Evolutionary conservation across 805 yeast genomes (phyloP).

Genomic region (Clavispora phyllophila): DNA sequence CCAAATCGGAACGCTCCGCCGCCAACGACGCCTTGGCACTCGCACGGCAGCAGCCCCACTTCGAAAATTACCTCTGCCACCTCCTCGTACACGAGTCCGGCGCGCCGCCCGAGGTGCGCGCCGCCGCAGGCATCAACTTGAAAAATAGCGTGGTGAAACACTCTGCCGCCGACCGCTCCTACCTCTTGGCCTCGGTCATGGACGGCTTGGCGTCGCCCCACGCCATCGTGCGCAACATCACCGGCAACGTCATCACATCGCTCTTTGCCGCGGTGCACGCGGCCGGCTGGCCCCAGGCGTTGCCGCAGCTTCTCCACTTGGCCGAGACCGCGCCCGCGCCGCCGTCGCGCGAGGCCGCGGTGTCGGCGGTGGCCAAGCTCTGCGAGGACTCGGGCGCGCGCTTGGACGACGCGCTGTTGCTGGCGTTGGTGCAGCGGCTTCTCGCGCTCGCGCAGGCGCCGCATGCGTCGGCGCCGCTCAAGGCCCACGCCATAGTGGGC

Average conservation of each 20-base stretch:
- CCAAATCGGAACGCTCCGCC: slow-evolving; percentile 46
- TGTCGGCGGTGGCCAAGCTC: slow-evolving; percentile 76
- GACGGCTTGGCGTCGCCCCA: slow-evolving; percentile 53
- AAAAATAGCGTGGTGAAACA: slow-evolving; percentile 64
- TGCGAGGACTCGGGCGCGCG: slow-evolving; percentile 79
- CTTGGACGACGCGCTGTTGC: slow-evolving; percentile 67
- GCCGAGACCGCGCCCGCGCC: slow-evolving; percentile 16
- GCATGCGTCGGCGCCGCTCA: slow-evolving; percentile 47
- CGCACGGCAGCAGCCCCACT: slow-evolving; percentile 69
- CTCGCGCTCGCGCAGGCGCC: slow-evolving; percentile 2
- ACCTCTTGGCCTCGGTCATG: slow-evolving; percentile 40
- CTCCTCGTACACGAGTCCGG: slow-evolving; percentile 53
- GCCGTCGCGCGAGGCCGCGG: slow-evolving; percentile 62
- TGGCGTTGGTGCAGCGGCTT: slow-evolving; percentile 43
- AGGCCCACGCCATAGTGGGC: slow-evolving; percentile 63
- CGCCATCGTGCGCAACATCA: slow-evolving; percentile 72
- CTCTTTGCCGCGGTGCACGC: slow-evolving; percentile 67
- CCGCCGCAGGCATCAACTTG: slow-evolving; percentile 82
- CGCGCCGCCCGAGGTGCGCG: slow-evolving; percentile 57
- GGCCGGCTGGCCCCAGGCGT: slow-evolving; percentile 64
- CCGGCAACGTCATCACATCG: slow-evolving; percentile 87
- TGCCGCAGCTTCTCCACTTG: slow-evolving; percentile 65
- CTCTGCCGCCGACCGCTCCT: slow-evolving; percentile 25
- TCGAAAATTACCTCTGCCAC: slow-evolving; percentile 73
- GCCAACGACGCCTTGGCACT: slow-evolving; percentile 72